A percentile compares a stretch with the other conserved stretches of the same genome.
Conservation (phyloP, 2,329 filamentous ascomycete genomes). For the Monilinia aucupariae region DNA sequence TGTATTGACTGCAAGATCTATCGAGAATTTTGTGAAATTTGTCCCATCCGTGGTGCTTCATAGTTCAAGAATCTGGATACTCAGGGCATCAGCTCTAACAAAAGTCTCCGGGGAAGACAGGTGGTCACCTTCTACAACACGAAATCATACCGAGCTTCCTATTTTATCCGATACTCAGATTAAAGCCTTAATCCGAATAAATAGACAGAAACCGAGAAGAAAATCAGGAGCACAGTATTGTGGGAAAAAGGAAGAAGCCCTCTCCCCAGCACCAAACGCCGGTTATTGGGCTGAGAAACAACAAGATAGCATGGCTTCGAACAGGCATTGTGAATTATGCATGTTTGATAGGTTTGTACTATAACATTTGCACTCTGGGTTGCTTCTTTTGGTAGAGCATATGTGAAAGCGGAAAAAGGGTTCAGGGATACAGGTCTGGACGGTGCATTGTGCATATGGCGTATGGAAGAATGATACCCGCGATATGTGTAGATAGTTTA, state of each 20-base stretch:
- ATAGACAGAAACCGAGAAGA: slow-evolving; percentile 17
- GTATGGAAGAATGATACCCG: slow-evolving; percentile 16
- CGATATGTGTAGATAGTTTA: slow-evolving; percentile 10
- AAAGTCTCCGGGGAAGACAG: slow-evolving; percentile 8
- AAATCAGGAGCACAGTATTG: slow-evolving; percentile 23
- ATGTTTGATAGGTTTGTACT: background rate
- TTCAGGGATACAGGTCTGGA: background rate
- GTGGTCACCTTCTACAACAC: slow-evolving; percentile 19
- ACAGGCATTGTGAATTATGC: background rate
- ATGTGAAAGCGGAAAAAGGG: background rate
- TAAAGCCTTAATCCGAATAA: slow-evolving; percentile 24
- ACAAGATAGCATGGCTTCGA: background rate
- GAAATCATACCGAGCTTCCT: background rate
- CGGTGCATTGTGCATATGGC: slow-evolving; percentile 9
- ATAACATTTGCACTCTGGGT: background rate
- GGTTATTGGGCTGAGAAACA: slow-evolving; percentile 22
- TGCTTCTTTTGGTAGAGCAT: background rate
- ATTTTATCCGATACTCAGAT: slow-evolving; percentile 22
- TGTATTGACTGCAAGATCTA: background rate
- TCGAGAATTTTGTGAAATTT: background rate
- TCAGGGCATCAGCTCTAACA: slow-evolving; percentile 7
- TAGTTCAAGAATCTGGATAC: slow-evolving; percentile 11
- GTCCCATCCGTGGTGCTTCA: background rate
- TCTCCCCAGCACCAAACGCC: slow-evolving; percentile 24
- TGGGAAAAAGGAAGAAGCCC: slow-evolving; percentile 22